Conservation (phyloP, 2,329 filamentous ascomycete genomes). For the Cladosporium cucumerinum region DNA sequence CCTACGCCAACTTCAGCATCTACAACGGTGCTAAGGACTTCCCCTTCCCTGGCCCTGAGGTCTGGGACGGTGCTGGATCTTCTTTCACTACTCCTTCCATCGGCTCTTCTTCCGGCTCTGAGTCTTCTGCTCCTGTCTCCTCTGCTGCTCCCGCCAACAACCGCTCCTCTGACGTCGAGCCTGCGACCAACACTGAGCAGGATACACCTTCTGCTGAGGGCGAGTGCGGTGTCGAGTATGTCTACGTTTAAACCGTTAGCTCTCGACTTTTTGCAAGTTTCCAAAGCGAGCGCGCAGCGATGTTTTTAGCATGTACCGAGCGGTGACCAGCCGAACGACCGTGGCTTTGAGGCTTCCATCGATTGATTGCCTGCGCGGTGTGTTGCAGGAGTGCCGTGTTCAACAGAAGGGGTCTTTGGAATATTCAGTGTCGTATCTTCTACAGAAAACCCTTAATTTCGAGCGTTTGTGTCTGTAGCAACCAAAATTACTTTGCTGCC, state of each 20-base stretch:
- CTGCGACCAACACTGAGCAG: neutral
- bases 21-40: slow-evolving; percentile 18
- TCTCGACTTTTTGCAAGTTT: neutral
- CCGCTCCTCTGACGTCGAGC: neutral
- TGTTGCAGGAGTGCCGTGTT: neutral
- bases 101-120: neutral
- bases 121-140: neutral
- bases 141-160: neutral
- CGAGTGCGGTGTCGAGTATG: slow-evolving; percentile 9
- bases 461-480: neutral
- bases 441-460: neutral
- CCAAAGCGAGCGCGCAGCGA: neutral
- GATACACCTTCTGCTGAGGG: neutral
- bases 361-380: neutral
- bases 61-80: slow-evolving; percentile 15
- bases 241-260: neutral
- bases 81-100: neutral
- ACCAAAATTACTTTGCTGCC: neutral
- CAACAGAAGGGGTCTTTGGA: neutral
- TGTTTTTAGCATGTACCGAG: neutral
- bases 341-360: neutral
- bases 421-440: neutral
- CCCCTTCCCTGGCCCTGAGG: slow-evolving; percentile 17
- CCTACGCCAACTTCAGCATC: slow-evolving; percentile 19
- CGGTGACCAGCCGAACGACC: neutral